Base-by-base conservation (phyloP, 108 stramenopile genomes). In the Discostella stelligeroides region DNA sequence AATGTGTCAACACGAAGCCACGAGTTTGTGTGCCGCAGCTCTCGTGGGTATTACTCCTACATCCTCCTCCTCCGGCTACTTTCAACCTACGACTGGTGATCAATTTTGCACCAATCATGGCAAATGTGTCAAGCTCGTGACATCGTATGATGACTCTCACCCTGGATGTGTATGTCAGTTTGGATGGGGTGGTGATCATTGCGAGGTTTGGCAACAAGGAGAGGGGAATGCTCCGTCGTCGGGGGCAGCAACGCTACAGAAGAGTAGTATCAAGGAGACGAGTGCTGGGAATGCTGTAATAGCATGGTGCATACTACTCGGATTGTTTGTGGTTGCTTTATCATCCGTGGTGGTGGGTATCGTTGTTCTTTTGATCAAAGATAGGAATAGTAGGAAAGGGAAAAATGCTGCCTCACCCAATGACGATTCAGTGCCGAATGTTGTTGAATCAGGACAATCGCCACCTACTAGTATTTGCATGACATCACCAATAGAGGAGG, bases 91-190 rank as follows among this genome's bases (percentile, higher is more conserved):
- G n/a, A n/a, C 6, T 15, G 42, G 41, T 55, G 14, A 67, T 41
- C 66, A 67, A 28, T 67, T 55, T 55, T 67, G 66, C 38, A 56
- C 66, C 37, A 67, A 67, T 56, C 66, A 67, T 29, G 66, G 66
- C 20, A 41, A 37, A 20, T 67, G 66, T 55, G 54, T 55, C 27
- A 67, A 55, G 38, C 38, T 55, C 23, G 66, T 67, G 12, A 34
- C 34, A 34, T n/a, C 23, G n/a, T 50, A 55, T 30, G n/a, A n/a
- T n/a, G 53, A 40, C 18, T 51, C 53, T 24, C 66, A 67, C 43
- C 66, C 66, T 7, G 54, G 54, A 67, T 67, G 66, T 24, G 51
- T 55, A 6, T 67, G 66, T 27, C 39, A 40, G 27, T 38, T 37
- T 3, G 66, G 66, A 0, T 67, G 66, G 66, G 28, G 50, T 0